Conservation (phyloP, 164 flowering plant genomes). For the Taxillus chinensis region DNA sequence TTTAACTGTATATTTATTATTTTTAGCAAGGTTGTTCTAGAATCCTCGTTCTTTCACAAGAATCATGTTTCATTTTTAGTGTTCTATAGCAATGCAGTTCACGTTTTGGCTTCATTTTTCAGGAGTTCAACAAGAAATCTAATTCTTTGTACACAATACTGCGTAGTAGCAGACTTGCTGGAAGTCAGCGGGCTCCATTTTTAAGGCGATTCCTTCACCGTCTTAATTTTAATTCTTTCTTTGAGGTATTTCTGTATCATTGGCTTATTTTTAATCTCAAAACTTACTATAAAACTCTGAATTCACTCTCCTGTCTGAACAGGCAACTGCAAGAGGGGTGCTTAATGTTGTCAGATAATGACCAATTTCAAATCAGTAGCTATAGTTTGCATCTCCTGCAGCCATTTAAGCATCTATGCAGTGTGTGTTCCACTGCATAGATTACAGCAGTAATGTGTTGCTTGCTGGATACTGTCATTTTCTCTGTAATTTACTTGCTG, state of each 20-base stretch:
- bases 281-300: neutral
- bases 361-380: conserved; percentile 32
- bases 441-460: too few species aligned
- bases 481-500: too few species aligned
- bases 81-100: too few species aligned
- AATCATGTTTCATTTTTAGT: too few species aligned
- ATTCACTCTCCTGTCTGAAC: conserved; percentile 14
- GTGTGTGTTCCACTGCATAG: too few species aligned
- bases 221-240: conserved; percentile 85
- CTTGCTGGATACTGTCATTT: too few species aligned
- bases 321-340: conserved; percentile 92
- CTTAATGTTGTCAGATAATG: conserved; percentile 77
- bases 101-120: conserved; percentile 2
- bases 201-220: conserved; percentile 86
- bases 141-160: conserved; percentile 92
- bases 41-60: too few species aligned
- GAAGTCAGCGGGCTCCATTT: conserved; percentile 95
- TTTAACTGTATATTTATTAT: too few species aligned
- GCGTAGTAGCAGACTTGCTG: conserved; percentile 93
- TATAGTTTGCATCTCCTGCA: neutral
- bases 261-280: neutral
- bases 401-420: too few species aligned
- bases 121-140: conserved; percentile 98
- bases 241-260: conserved; percentile 53
- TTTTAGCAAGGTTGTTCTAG: too few species aligned